Conservation (phyloP, 163 green algal genomes). For the Scenedesmus sp. region DNA sequence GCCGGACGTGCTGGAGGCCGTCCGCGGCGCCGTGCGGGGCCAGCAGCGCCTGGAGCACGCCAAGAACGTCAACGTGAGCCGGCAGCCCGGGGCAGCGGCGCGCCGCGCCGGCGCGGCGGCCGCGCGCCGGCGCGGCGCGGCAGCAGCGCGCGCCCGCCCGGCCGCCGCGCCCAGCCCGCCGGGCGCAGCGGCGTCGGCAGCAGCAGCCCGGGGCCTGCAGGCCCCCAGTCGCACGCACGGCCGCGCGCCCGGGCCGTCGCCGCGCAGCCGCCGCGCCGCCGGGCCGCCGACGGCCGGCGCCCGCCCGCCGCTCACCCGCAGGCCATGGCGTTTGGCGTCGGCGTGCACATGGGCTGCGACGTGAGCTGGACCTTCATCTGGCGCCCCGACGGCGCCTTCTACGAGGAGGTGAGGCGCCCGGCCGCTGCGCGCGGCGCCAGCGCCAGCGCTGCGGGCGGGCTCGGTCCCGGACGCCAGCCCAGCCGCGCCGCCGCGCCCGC, state of each 20-base stretch:
- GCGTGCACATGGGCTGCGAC: conserved; percentile 65
- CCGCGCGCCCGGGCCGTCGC: not conserved
- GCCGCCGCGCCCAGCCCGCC: no score
- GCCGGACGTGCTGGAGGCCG: not conserved
- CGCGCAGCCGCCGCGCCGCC: no score
- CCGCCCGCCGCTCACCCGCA: not conserved
- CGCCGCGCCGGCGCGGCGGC: no score
- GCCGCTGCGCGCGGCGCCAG: no score
- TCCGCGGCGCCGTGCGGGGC: not conserved
- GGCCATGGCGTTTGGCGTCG: conserved; percentile 54
- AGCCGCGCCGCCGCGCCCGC: no score
- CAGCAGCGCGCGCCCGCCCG: no score
- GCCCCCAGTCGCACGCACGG: no score
- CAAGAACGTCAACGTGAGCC: not conserved
- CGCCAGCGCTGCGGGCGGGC: not conserved
- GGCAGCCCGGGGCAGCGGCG: no score
- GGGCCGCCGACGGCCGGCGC: not conserved
- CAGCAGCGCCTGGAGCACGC: not conserved
- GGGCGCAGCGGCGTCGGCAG: no score
- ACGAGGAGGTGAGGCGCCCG: conserved; percentile 59
- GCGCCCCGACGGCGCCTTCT: conserved; percentile 65
- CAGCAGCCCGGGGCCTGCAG: no score
- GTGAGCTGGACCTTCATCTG: conserved; percentile 64
- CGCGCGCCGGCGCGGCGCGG: no score
- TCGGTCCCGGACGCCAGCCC: no score